Percentiles rank a stretch among this genome's conserved stretches.
These are phyloP conservation scores for Saccharomycopsis sp. DNA, from an alignment of 805 yeast species.

Conservation along the genomic window DNA sequence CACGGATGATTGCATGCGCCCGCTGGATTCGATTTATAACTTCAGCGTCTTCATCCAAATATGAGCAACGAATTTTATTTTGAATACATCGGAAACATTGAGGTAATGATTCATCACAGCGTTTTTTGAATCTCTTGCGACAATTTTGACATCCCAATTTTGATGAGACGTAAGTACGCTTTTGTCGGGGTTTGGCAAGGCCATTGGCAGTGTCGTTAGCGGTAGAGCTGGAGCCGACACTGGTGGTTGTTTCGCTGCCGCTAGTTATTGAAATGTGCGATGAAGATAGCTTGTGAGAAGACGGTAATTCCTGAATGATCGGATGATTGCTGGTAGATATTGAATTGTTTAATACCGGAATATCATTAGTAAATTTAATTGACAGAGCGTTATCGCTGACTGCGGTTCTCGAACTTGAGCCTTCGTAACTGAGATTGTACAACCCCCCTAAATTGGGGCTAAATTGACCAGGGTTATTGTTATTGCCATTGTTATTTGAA, in stretches of 20 bases:
- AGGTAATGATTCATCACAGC: slow-evolving; percentile 3
- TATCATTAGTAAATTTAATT: too few relatives aligned
- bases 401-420: too few relatives aligned
- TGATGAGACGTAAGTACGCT: slow-evolving; percentile 1
- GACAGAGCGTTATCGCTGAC: too few relatives aligned
- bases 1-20: slow-evolving; percentile 2
- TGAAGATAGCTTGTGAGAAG: too few relatives aligned
- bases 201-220: too few relatives aligned
- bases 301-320: too few relatives aligned
- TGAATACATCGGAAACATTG: slow-evolving; percentile 2
- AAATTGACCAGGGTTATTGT: not conserved
- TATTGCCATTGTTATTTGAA: slow-evolving; percentile 19
- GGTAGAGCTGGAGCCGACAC: too few relatives aligned
- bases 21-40: slow-evolving; percentile 1
- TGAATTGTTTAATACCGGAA: too few relatives aligned
- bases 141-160: slow-evolving; percentile 1
- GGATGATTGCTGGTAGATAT: too few relatives aligned
- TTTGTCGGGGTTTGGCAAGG: too few relatives aligned
- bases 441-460: not conserved
- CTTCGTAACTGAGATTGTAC: slow-evolving; percentile 3
- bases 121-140: slow-evolving; percentile 2
- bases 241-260: too few relatives aligned
- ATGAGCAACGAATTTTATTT: slow-evolving; percentile 1
- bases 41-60: slow-evolving; percentile 4
- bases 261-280: too few relatives aligned